Evolutionary conservation across 108 stramenopile genomes (phyloP).

Genomic region (Aureococcus anophagefferens): DNA sequence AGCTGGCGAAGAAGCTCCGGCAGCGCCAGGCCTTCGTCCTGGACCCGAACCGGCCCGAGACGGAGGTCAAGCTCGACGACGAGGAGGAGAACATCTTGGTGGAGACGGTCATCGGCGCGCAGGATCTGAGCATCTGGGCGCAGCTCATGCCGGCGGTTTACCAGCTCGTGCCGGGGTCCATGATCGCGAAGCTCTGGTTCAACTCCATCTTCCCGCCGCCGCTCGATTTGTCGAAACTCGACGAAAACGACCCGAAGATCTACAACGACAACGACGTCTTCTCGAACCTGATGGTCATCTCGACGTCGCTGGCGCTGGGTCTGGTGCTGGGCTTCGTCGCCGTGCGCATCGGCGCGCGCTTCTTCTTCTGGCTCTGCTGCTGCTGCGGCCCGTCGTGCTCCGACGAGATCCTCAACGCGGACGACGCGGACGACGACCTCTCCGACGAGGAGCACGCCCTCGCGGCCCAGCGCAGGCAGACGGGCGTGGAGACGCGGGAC

Average conservation of each 20-base stretch:
- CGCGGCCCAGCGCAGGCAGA: no score
- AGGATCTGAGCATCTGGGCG: constrained; percentile 34
- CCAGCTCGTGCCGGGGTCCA: constrained; percentile 44
- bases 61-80: constrained; percentile 14
- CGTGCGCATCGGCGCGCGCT: constrained; percentile 6
- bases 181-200: constrained; percentile 45
- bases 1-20: constrained; percentile 20
- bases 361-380: neutral
- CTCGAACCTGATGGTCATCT: constrained; percentile 29
- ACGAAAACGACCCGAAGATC: no score
- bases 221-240: no score
- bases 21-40: constrained; percentile 7
- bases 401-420: no score
- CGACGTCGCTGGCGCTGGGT: constrained; percentile 36
- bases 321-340: constrained; percentile 31
- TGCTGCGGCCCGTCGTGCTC: neutral
- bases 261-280: no score
- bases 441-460: no score
- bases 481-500: no score
- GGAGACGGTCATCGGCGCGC: constrained; percentile 26
- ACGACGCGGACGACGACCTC: no score
- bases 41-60: constrained; percentile 18
- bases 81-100: constrained; percentile 32
- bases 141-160: constrained; percentile 45
- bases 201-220: constrained; percentile 26